Percentiles rank a stretch among this genome's conserved stretches.
Conservation (phyloP, 805 yeast genomes). For the Spathaspora gorwiae region DNA sequence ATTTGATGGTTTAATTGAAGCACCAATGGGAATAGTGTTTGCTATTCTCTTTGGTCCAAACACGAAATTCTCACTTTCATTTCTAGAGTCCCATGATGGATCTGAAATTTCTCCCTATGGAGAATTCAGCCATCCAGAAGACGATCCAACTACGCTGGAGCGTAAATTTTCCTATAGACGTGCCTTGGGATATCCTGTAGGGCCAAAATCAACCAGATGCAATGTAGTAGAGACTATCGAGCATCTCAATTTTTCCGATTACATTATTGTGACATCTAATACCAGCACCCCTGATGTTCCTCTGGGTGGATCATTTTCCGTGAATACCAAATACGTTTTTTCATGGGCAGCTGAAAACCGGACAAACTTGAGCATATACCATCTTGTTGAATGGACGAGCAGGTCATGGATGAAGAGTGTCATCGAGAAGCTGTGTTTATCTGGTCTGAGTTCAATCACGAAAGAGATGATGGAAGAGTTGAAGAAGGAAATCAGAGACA, state of each 20-base stretch:
- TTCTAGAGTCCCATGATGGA: constrained; percentile 44
- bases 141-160: constrained; percentile 36
- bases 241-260: constrained; percentile 47
- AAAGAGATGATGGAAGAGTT: constrained; percentile 43
- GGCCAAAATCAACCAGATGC: constrained; percentile 89
- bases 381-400: constrained; percentile 83
- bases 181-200: constrained; percentile 75
- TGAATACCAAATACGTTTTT: constrained; percentile 65
- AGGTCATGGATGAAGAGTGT: constrained; percentile 88
- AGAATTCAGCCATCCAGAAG: constrained; percentile 27
- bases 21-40: constrained; percentile 75
- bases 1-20: constrained; percentile 47
- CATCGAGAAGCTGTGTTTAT: constrained; percentile 76
- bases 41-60: constrained; percentile 65
- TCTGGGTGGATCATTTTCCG: constrained; percentile 76
- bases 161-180: constrained; percentile 66
- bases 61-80: constrained; percentile 32
- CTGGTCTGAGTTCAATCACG: constrained; percentile 72
- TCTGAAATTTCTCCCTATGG: constrained; percentile 39
- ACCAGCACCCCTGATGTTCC: constrained; percentile 93
- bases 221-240: constrained; percentile 57
- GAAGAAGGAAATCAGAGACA: constrained; percentile 20
- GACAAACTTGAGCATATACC: constrained; percentile 62
- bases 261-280: constrained; percentile 56
- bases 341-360: constrained; percentile 68